These are phyloP conservation scores for Xylaria palmicola DNA, from an alignment of 495 filamentous ascomycete genomes.

Conservation along the genomic window DNA sequence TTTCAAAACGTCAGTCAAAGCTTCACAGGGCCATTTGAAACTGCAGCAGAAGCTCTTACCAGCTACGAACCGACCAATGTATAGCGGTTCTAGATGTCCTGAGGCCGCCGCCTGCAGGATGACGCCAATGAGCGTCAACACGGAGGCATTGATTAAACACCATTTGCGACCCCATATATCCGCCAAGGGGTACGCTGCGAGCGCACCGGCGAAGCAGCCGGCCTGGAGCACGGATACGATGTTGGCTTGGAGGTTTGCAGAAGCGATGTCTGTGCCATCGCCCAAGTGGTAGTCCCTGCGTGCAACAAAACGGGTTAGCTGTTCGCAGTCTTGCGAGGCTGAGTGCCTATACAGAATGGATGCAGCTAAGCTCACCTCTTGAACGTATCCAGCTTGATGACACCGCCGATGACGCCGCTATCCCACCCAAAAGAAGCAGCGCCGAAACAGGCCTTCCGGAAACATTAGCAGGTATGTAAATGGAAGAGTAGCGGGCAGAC, in stretches of 20 bases:
- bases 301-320: constrained; percentile 20
- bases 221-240: constrained; percentile 67
- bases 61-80: constrained; percentile 64
- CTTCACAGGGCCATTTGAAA: not conserved
- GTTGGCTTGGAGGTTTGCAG: constrained; percentile 41
- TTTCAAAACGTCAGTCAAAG: not conserved
- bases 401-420: constrained; percentile 66
- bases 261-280: constrained; percentile 22
- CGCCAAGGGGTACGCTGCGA: constrained; percentile 51
- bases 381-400: constrained; percentile 52
- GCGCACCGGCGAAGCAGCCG: constrained; percentile 64
- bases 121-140: constrained; percentile 41
- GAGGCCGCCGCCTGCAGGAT: constrained; percentile 41
- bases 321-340: constrained; percentile 36
- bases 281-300: constrained; percentile 41
- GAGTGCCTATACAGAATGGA: constrained; percentile 26
- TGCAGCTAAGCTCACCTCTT: constrained; percentile 24
- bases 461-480: constrained; percentile 5
- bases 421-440: constrained; percentile 72
- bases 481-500: constrained; percentile 15
- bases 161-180: constrained; percentile 57
- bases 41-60: constrained; percentile 38
- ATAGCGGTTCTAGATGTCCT: constrained; percentile 54
- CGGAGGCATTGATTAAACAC: constrained; percentile 37
- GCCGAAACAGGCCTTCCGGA: constrained; percentile 64